Percentiles rank a stretch among this genome's conserved stretches.
phyloP scores from a whole-genome alignment of 306 rosid species.

The Casuarina glauca region DNA sequence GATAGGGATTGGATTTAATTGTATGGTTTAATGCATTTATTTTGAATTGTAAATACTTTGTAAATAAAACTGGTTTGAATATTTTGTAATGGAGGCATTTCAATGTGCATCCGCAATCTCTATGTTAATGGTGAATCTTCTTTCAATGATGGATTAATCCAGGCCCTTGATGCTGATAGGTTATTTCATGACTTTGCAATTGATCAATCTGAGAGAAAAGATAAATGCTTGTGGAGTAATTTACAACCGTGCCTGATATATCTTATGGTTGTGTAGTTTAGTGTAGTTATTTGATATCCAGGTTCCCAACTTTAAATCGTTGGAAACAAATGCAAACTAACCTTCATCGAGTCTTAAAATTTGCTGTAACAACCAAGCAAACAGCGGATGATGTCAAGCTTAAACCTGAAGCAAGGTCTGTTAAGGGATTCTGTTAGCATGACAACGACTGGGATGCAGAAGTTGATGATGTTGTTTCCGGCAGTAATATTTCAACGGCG shows the following conservation, averaged over 20 bases:
- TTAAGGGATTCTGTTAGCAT: constrained; percentile 81
- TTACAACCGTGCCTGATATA: constrained; percentile 4
- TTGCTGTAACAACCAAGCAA: constrained; percentile 73
- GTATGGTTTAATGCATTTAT: too few species aligned
- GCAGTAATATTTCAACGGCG: too few species aligned
- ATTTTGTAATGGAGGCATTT: too few species aligned
- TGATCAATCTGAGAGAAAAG: constrained; percentile 56
- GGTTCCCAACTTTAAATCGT: constrained; percentile 96
- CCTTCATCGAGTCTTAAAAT: constrained; percentile 94
- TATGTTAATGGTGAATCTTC: constrained; percentile 49
- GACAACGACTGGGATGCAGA: constrained; percentile 47
- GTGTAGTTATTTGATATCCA: constrained; percentile 35
- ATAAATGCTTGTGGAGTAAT: background rate
- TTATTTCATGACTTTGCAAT: constrained; percentile 68
- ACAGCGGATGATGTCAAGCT: constrained; percentile 45
- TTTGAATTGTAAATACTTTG: too few species aligned
- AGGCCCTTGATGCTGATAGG: constrained; percentile 75
- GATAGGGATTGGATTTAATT: too few species aligned
- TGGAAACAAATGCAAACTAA: constrained; percentile 99
- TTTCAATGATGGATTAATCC: constrained; percentile 69
- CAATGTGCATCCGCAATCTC: too few species aligned
- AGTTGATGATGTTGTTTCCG: too few species aligned
- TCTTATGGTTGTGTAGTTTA: constrained; percentile 25
- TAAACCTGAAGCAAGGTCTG: constrained; percentile 55
- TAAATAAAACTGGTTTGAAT: too few species aligned